phyloP scores from a whole-genome alignment of 2,329 filamentous ascomycete species.

The Beauveria varroae region DNA sequence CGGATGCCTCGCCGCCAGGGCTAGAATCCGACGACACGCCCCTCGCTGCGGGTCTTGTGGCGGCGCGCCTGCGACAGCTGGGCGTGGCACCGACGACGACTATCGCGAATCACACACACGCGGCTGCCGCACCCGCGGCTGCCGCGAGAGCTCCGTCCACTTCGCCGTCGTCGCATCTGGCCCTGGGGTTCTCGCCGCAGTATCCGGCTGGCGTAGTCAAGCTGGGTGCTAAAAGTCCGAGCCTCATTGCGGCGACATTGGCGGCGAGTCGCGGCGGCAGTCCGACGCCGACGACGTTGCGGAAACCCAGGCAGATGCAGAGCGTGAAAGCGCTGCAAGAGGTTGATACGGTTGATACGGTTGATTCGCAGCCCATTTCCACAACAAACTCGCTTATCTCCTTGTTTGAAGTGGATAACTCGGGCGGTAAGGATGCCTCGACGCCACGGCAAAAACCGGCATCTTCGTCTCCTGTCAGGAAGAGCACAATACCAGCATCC shows the following conservation, averaged over 20 bases:
- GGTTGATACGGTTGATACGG: conserved; percentile 14
- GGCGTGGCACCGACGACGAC: conserved; percentile 12
- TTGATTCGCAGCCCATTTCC: conserved; percentile 49
- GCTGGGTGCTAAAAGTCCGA: conserved; percentile 41
- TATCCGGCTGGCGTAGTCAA: conserved; percentile 1
- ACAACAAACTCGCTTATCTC: conserved; percentile 59
- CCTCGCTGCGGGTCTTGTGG: conserved; percentile 14
- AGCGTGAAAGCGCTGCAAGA: conserved; percentile 24
- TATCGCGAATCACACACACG: neutral
- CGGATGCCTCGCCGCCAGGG: conserved; percentile 26
- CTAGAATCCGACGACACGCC: conserved; percentile 13
- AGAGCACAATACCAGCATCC: conserved; percentile 16
- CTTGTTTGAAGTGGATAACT: conserved; percentile 49
- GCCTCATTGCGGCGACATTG: conserved; percentile 51
- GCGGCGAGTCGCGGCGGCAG: conserved; percentile 45
- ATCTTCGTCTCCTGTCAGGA: neutral
- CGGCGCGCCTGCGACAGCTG: conserved; percentile 20
- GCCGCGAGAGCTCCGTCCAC: conserved; percentile 9
- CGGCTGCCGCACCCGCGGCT: neutral
- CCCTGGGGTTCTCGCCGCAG: neutral
- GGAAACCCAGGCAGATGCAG: conserved; percentile 21
- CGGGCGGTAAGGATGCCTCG: conserved; percentile 22
- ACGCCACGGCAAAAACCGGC: conserved; percentile 25
- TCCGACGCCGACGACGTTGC: conserved; percentile 22
- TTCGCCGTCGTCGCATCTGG: conserved; percentile 2